Evolutionary conservation across 108 stramenopile genomes (phyloP), one percentile per base, ranked within the genome.

Genomic region (Nitzschia sp.): DNA sequence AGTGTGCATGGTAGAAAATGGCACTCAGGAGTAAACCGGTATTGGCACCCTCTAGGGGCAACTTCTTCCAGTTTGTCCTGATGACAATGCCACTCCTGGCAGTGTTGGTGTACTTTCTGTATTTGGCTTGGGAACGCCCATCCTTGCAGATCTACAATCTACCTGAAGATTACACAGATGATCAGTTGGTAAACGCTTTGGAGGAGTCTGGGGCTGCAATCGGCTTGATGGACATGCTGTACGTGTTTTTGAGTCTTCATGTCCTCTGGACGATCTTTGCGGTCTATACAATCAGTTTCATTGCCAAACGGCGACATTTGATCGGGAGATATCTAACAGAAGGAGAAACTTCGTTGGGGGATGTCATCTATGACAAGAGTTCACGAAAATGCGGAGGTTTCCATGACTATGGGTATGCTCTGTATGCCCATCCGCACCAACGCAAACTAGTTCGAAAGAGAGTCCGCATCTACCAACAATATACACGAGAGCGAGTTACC

Each of bases 61-160:
- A 79, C 57, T 69, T 84, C 53, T 39, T 70, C 39, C 85, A 81
- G 65, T 82, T 86, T 63, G 29, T 76, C 26, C 14, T 82, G 22
- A 65, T 79, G 62, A 89, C 87, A 37, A 10, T 86, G 34, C 87
- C 87, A 10, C 71, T 89, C 37, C 57, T 89, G 10, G 73, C 50
- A 17, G 73, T 89, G 19, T 75, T 86, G 52, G 40, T 80, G 46
- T 89, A 86, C 81, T 86, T 89, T 61, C 81, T 89, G 8, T 78
- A 64, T 19, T 64, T 67, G 24, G 85, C 81, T 8, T 52, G 42
- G 53, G 57, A 70, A 26, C 78, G 87, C n/a, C 81, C 83, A 19
- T 14, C 26, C 17, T n/a, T 42, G 20, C 41, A 25, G n/a, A 57
- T 65, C 1, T 76, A 69, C 51, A 46, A 69, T 24, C 51, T 81